phyloP scores from a whole-genome alignment of 495 filamentous ascomycete genomes.

The Xylaria intraflava region DNA sequence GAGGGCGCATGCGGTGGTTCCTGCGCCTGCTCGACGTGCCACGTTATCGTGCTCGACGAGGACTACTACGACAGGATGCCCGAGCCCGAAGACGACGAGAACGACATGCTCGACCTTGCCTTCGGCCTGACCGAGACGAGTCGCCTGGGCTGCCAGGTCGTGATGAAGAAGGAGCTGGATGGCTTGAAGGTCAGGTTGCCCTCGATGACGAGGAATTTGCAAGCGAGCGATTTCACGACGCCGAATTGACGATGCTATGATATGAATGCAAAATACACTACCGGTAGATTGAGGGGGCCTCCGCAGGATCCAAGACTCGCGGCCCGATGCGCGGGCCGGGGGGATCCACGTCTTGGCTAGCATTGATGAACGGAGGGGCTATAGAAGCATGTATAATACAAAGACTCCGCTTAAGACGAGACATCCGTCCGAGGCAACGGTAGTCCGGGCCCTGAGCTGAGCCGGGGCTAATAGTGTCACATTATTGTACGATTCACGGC shows the following conservation, averaged over 20 bases:
- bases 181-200: slow-evolving; percentile 79
- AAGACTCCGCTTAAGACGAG: slow-evolving; percentile 5
- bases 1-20: slow-evolving; percentile 95
- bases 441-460: slow-evolving; percentile 8
- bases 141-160: slow-evolving; percentile 88
- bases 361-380: slow-evolving; percentile 13
- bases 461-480: slow-evolving; percentile 22
- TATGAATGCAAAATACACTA: not conserved
- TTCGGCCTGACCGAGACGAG: slow-evolving; percentile 96
- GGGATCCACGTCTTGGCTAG: not conserved
- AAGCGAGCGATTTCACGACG: slow-evolving; percentile 85
- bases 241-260: slow-evolving; percentile 27
- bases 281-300: not conserved
- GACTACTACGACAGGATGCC: slow-evolving; percentile 85
- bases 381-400: slow-evolving; percentile 13
- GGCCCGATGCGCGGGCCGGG: not conserved
- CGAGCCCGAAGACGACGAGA: slow-evolving; percentile 94
- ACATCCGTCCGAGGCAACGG: not conserved
- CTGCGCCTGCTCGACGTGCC: slow-evolving; percentile 95
- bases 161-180: slow-evolving; percentile 84
- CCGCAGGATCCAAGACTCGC: not conserved
- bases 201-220: slow-evolving; percentile 90
- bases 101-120: slow-evolving; percentile 96
- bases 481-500: slow-evolving; percentile 13
- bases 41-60: slow-evolving; percentile 82